Base-by-base conservation (phyloP, 1,139 yeast genomes). In the Protomyces lactucae-debilis region DNA sequence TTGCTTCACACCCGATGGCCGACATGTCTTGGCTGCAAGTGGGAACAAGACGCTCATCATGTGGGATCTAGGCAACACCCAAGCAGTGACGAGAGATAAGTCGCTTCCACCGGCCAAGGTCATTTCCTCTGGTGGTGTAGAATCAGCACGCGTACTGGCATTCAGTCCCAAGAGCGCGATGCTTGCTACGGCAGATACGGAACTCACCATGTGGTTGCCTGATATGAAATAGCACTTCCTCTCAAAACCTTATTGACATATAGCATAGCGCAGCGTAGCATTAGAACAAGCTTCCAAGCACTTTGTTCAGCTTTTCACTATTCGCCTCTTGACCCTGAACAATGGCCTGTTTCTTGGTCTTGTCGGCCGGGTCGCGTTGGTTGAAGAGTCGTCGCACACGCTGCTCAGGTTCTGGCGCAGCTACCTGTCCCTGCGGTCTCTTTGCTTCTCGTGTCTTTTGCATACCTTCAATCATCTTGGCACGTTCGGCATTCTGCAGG, bases 1-100 rank as follows among this genome's bases (percentile, higher is more conserved):
- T 3, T 80, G 89, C 39, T 86, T 89, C 68, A 79, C 95, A 0
- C 93, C 96, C 1, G 95, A 92, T 75, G 97, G 96, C 2, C 79
- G 83, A 67, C 87, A 77, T 72, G 86, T 87, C 0, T 73, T 88
- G 53, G 83, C 84, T 1, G 95, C 89, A 3, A 63, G 51, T 36
- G 71, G 86, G 43, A 83, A 83, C 64, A 82, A 83, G 3, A 77
- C 78, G 28, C 76, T 90, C 3, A 79, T 81, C 45, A 70, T 88
- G 0, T 93, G 90, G 85, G 90, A 88, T 71, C 76, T 84, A 60
- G 75, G 77, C 14, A 75, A 75, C 23, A 70, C 79, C 14, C 76
- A 74, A 54, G 68, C 74, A n/a, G 71, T 67, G n/a, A 63, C 69
- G 43, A 65, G 69, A 37, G 69, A 72, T 37, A 64, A 71, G 9